Evolutionary conservation across 129 eudicot genomes (phyloP), one percentile per base, ranked within the genome.

Genomic region (Tagetes erecta): DNA sequence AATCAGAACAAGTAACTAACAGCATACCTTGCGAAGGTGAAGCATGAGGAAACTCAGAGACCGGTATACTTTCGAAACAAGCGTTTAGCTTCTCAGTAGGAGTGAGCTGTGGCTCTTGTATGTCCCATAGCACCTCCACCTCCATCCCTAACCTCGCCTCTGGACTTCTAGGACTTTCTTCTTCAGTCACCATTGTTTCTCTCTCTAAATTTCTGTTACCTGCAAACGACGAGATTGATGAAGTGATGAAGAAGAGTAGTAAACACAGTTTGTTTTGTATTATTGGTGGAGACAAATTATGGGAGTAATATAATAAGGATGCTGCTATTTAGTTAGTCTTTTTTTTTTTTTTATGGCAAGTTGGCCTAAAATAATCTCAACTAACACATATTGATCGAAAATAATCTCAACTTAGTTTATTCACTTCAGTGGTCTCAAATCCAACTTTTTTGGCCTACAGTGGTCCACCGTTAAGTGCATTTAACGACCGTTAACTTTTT

Each of bases 41-140:
- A 64, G 98, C 95, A 72, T 75, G 88, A 59, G 98, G 98, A 56
- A 93, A 93, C 45, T 89, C 86, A 39, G 98, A 93, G 52, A 93
- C 98, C 68, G 95, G 96, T 63, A 93, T 88, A 69, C 85, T 82
- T 78, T 93, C 98, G 52, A 93, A 93, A 67, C 98, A 93, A 64
- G 95, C 95, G 72, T 93, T 93, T 5, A 94, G 97, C 88, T 94
- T 94, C 81, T 94, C 91, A 9, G 96, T 90, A 35, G 98, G 98
- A 33, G 80, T 84, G 12, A 94, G 88, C 81, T 88, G 91, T 0
- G 98, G 75, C 79, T 88, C 98, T 38, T 86, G 92, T 13, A 66
- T 34, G 41, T 94, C 97, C 98, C 98, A 94, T 3, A 94, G 73
- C 80, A 86, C 97, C 81, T 88, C 97, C 44, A 94, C 91, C 49